These are phyloP conservation scores for Boechera stricta DNA, from an alignment of 345 rosid species.

Conservation along the genomic window DNA sequence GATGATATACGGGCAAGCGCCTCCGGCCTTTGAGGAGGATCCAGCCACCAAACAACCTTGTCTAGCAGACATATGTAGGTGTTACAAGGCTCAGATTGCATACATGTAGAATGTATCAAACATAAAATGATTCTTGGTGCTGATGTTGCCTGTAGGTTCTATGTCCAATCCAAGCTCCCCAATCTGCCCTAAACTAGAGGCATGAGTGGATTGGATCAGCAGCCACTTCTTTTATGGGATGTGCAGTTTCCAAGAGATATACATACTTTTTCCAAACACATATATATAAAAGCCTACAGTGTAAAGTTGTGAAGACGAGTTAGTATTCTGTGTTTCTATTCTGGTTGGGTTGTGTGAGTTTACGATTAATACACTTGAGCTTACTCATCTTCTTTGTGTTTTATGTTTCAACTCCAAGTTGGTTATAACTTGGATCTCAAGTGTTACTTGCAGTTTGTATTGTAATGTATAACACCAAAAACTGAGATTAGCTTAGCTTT, in stretches of 20 bases:
- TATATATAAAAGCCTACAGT: constrained; percentile 17
- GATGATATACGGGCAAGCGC: constrained; percentile 91
- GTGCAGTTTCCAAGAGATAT: constrained; percentile 19
- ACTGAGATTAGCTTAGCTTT: background rate
- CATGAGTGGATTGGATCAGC: constrained; percentile 26
- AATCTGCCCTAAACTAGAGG: constrained; percentile 46
- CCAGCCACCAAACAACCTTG: constrained; percentile 53
- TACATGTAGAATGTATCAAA: background rate
- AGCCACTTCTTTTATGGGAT: constrained; percentile 1
- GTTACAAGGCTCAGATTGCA: constrained; percentile 13
- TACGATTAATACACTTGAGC: constrained; percentile 26
- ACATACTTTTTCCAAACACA: constrained; percentile 22
- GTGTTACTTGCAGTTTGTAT: background rate
- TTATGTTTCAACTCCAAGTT: background rate
- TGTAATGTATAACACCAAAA: background rate
- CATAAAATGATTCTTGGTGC: background rate
- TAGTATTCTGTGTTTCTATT: constrained; percentile 20
- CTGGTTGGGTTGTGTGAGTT: constrained; percentile 22
- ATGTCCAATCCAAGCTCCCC: constrained; percentile 47
- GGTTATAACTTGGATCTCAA: background rate
- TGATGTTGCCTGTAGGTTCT: constrained; percentile 44
- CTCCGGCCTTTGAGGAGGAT: constrained; percentile 81
- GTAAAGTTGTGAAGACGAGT: constrained; percentile 24
- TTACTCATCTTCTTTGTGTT: background rate
- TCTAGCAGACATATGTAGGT: constrained; percentile 44